phyloP scores from a whole-genome alignment of 2,329 filamentous ascomycete species.

The Thielaviopsis populi region DNA sequence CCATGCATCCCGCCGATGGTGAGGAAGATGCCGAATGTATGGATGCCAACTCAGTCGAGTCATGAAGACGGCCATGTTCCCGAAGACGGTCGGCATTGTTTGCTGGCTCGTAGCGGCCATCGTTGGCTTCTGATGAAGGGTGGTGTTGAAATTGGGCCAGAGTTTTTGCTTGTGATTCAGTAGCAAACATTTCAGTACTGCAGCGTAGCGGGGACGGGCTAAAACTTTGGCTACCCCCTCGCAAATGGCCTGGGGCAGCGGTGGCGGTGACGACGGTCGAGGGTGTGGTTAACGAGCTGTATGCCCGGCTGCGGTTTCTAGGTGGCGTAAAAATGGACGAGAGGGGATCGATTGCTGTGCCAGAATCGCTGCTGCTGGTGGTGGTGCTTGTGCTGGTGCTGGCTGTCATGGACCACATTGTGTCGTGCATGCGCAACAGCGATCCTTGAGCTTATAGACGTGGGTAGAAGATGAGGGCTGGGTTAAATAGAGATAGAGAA shows the following conservation, averaged over 20 bases:
- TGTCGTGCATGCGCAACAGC: neutral
- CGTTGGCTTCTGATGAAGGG: neutral
- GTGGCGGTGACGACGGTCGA: constrained; percentile 4
- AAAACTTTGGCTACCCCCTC: constrained; percentile 12
- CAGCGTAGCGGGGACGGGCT: constrained; percentile 13
- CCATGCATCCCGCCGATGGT: neutral
- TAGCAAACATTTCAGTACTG: constrained; percentile 7
- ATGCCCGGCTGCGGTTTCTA: constrained; percentile 8
- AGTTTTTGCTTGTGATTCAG: neutral
- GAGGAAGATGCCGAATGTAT: neutral
- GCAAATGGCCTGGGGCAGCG: constrained; percentile 7
- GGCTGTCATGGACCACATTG: constrained; percentile 12
- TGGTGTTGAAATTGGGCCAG: neutral
- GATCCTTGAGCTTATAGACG: neutral
- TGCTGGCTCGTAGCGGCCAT: neutral
- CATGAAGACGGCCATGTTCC: neutral
- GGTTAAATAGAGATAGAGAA: neutral
- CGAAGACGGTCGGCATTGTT: neutral
- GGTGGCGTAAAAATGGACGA: constrained; percentile 13
- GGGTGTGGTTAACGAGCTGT: constrained; percentile 10
- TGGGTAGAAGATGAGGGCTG: neutral
- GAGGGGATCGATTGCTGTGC: constrained; percentile 2
- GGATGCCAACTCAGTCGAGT: neutral
- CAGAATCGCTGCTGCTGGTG: constrained; percentile 7
- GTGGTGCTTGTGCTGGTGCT: neutral